Base-by-base conservation (phyloP, 108 stramenopile species). In the Cylindrotheca closterium region DNA sequence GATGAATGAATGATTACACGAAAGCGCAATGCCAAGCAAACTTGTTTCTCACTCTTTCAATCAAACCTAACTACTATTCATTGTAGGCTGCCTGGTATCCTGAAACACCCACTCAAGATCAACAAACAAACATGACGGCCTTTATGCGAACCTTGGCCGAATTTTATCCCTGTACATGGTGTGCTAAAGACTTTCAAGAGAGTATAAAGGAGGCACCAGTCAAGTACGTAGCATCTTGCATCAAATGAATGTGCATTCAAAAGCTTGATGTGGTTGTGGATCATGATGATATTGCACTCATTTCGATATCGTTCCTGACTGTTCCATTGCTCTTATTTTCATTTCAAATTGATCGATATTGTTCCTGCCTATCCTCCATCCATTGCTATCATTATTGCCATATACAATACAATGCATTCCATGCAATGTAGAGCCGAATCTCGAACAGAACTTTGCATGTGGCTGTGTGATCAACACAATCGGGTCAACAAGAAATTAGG, bases 401-500 rank as follows among this genome's bases (percentile, higher is more conserved):
- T n/a, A n/a, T n/a, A n/a, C n/a, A n/a, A n/a, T n/a, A 23, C 17
- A n/a, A 33, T 3, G 8, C 1, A 32, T 45, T 51, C 32, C 15
- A 15, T 46, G 45, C 45, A 17, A 15, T 15, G 15, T 46, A 81
- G 80, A 61, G 71, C 82, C 27, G 82, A 84, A 61, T 78, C 86
- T 21, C 74, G 93, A 56, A 72, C 83, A 68, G 88, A 87, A 27
- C 60, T 94, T 12, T 91, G 88, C 51, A 51, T 82, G 28, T 94
- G 93, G 93, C 67, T 94, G 2, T 94, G 93, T 48, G 86, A 89
- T 46, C 93, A 91, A 64, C 93, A 94, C 69, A 91, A 94, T 61
- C 57, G 77, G 19, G 89, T 91, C 24, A 94, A 91, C 61, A 51
- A 81, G 65, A 94, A 91, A 52, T 62, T 94, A 4, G 89, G 89